These are phyloP conservation scores for Boechera retrofracta DNA, from an alignment of 345 rosid species.

Conservation along the genomic window DNA sequence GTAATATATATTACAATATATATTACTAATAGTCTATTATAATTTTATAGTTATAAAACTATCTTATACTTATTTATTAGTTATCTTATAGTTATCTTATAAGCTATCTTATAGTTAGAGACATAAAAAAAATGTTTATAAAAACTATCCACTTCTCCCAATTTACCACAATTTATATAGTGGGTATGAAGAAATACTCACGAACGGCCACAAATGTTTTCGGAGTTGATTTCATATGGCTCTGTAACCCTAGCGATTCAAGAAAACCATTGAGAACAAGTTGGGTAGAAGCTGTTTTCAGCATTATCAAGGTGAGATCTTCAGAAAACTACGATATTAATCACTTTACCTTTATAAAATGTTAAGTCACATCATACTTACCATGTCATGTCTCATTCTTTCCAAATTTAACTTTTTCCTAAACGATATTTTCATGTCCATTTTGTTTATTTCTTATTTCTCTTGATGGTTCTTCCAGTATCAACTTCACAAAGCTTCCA, in stretches of 20 bases:
- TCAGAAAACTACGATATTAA: background rate
- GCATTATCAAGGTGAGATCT: slow-evolving; percentile 64
- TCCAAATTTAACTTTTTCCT: background rate
- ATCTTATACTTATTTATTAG: too few relatives aligned
- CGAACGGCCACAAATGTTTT: too few relatives aligned
- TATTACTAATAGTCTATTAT: too few relatives aligned
- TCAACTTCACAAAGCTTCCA: slow-evolving; percentile 66
- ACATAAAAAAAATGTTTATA: too few relatives aligned
- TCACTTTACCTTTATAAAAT: background rate
- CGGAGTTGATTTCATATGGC: slow-evolving; percentile 99
- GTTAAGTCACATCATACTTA: background rate
- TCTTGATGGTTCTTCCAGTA: slow-evolving; percentile 49
- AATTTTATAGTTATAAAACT: too few relatives aligned
- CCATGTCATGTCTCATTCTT: slow-evolving; percentile 8
- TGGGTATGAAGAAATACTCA: too few relatives aligned
- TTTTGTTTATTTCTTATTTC: slow-evolving; percentile 20
- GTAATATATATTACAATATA: too few relatives aligned
- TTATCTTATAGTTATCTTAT: too few relatives aligned
- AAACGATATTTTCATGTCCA: slow-evolving; percentile 5
- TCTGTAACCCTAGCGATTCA: slow-evolving; percentile 65
- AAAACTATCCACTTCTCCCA: too few relatives aligned
- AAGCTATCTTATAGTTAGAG: too few relatives aligned
- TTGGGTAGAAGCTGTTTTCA: slow-evolving; percentile 76
- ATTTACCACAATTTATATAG: too few relatives aligned
- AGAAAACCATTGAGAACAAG: slow-evolving; percentile 64